phyloP scores from a whole-genome alignment of 768 basidiomycete genomes.

The Podaxis carcinomalis region DNA sequence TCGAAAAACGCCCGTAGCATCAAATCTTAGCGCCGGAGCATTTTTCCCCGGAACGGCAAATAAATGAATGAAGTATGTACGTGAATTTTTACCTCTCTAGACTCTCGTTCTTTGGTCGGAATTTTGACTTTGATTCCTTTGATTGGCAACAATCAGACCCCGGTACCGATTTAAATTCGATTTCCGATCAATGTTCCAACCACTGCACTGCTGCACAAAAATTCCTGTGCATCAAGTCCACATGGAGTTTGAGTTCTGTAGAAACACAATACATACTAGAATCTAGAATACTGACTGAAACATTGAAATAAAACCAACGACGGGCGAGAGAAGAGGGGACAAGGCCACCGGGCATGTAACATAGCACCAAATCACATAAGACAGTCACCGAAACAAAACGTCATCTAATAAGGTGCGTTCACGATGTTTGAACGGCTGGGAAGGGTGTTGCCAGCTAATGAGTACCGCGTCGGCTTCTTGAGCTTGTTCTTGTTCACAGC shows the following conservation, averaged over 20 bases:
- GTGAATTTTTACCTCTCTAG: background rate
- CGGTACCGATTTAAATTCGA: background rate
- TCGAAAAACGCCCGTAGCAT: background rate
- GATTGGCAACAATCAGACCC: background rate
- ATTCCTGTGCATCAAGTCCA: background rate
- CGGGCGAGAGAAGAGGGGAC: background rate
- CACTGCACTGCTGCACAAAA: background rate
- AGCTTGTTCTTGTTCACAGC: conserved; percentile 93
- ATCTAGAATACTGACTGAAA: background rate
- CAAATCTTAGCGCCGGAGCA: background rate
- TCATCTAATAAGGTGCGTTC: conserved; percentile 52
- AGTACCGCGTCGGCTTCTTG: conserved; percentile 74
- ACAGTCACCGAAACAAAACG: background rate
- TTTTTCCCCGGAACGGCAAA: background rate
- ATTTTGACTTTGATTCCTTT: background rate
- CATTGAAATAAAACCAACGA: background rate
- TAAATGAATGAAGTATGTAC: background rate
- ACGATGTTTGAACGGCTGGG: conserved; percentile 63
- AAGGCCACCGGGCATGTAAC: conserved; percentile 12
- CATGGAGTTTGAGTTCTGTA: background rate
- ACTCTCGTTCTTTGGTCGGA: background rate
- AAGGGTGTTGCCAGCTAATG: conserved; percentile 41
- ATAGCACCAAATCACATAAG: conserved; percentile 13
- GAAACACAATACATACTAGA: background rate
- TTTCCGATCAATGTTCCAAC: background rate